A percentile compares a stretch with the other conserved stretches of the same genome.
Conservation (phyloP, 352 stramenopile species). For the Aphanomyces stellatus region DNA sequence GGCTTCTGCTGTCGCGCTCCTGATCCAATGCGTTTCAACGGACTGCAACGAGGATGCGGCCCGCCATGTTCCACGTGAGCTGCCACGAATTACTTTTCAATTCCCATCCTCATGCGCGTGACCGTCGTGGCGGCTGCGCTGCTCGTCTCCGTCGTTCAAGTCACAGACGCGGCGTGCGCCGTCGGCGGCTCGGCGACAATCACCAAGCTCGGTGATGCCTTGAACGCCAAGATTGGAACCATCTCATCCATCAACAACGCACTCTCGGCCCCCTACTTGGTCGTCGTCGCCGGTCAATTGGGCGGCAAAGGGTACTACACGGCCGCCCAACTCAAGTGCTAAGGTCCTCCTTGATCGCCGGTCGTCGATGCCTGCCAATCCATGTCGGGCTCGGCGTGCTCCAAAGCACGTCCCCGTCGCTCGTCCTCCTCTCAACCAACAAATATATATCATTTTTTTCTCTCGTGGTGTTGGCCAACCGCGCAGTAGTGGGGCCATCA, state of each 20-base stretch:
- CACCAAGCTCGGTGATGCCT: neutral
- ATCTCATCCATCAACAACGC: neutral
- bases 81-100: neutral
- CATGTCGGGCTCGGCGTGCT: too few species aligned
- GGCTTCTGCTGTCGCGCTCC: too few species aligned
- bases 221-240: neutral
- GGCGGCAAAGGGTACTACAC: constrained; percentile 4
- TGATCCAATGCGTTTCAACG: neutral
- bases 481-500: too few species aligned
- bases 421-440: too few species aligned
- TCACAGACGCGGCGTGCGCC: neutral
- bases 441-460: too few species aligned
- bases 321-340: neutral
- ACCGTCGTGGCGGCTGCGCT: neutral
- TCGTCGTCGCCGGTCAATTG: neutral
- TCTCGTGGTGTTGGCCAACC: too few species aligned
- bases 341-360: too few species aligned
- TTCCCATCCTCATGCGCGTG: neutral
- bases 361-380: too few species aligned
- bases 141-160: neutral
- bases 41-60: neutral
- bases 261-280: neutral
- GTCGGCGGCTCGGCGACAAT: neutral
- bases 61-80: neutral
- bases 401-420: too few species aligned